Evolutionary conservation across 2,329 filamentous ascomycete species (phyloP), one percentile per base, ranked within the genome.

Genomic region (Harringtonia lauricola): DNA sequence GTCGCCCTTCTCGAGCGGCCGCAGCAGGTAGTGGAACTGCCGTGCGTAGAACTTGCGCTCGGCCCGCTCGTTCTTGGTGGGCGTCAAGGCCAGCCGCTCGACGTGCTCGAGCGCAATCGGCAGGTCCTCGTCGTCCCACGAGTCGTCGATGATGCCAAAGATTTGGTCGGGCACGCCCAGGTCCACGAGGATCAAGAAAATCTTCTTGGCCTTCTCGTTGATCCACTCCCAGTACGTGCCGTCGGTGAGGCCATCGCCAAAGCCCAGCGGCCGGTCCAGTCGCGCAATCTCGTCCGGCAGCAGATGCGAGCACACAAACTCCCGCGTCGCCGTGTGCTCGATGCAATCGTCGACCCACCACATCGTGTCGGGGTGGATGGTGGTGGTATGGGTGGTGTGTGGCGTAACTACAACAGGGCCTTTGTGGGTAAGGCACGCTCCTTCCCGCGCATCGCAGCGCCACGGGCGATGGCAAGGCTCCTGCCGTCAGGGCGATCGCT

Each of bases 221-320:
- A 88, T 86, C 80, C 83, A 86, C 56, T 87, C 82, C 67, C 83
- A 79, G 57, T 88, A 88, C 1, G 82, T 86, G 49, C 81, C 75
- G 58, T 86, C 78, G 4, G 82, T 86, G 45, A 76, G 60, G 44
- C 76, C 76, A 52, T 79, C 79, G 26, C 82, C 82, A 58, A 86
- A 86, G 13, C 68, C 74, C 38, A 86, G 65, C 9, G 76, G 76
- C 34, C 66, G 65, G 54, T 82, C 72, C 38, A 89, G 64, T 43
- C 74, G 74, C 44, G 72, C 67, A 51, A 77, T 68, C 59, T 84
- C 81, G 48, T 77, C 70, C 34, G 76, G 72, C 39, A 74, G 66
- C 35, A 88, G 67, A 46, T 83, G 74, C 34, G 75, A 75, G 41
- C 72, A 70, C 49, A 87, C 75, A 55, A 80, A 87, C 46, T 77